Percentiles rank a stretch among this genome's conserved stretches.
phyloP scores from a whole-genome alignment of 2,329 filamentous ascomycete species.

The Fusarium sp. region DNA sequence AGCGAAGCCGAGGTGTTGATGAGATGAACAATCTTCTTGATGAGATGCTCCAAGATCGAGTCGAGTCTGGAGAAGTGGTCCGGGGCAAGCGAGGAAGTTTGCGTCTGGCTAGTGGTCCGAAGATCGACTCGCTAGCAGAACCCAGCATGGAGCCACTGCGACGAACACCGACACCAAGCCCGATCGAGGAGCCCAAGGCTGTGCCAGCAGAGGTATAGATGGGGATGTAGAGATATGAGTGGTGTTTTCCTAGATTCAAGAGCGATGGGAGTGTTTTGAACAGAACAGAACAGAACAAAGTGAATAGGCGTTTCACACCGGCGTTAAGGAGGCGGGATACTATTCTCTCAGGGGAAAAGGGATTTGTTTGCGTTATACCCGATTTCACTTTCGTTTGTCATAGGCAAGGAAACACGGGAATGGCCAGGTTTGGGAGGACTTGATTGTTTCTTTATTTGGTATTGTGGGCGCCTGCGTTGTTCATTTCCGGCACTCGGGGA shows the following conservation, averaged over 20 bases:
- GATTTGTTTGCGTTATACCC: conserved; percentile 49
- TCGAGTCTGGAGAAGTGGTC: conserved; percentile 80
- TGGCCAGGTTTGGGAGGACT: conserved; percentile 16
- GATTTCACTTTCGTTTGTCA: conserved; percentile 46
- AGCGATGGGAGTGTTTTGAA: conserved; percentile 17
- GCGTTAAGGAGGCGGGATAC: conserved; percentile 31
- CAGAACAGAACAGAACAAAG: conserved; percentile 5
- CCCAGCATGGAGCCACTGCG: conserved; percentile 55
- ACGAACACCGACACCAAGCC: conserved; percentile 51
- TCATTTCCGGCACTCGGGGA: conserved; percentile 32
- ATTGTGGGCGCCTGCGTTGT: conserved; percentile 33
- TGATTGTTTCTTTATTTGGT: conserved; percentile 34
- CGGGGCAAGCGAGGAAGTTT: conserved; percentile 76
- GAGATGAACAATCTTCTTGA: conserved; percentile 95
- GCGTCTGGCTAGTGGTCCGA: conserved; percentile 64
- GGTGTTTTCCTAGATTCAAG: conserved; percentile 10
- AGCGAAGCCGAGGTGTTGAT: conserved; percentile 78
- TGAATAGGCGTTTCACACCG: conserved; percentile 29
- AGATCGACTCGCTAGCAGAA: conserved; percentile 53
- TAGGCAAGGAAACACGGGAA: conserved; percentile 32
- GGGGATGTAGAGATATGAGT: not conserved
- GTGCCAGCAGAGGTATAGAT: conserved; percentile 31
- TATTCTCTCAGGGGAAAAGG: conserved; percentile 32
- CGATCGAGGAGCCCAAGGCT: conserved; percentile 40
- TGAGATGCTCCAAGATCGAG: conserved; percentile 93